A percentile compares a stretch with the other conserved stretches of the same genome.
Conservation (phyloP, 805 yeast species). For the Cyberlindnera bimundalis region DNA sequence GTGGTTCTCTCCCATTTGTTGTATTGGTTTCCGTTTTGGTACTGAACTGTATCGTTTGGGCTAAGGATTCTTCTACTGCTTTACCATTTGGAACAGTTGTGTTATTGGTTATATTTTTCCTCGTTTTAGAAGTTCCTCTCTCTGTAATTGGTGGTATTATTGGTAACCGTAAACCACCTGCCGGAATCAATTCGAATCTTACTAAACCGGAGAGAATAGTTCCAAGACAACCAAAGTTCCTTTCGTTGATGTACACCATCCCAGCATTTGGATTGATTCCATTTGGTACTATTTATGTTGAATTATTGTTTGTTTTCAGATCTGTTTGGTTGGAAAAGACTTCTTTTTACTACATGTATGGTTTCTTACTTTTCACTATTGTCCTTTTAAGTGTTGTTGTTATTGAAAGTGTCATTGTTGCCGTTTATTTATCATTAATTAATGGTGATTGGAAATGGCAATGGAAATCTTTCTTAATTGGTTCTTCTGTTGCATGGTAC, state of each 20-base stretch:
- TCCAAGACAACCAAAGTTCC: slow-evolving; percentile 36
- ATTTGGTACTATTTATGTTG: slow-evolving; percentile 77
- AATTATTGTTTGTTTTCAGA: slow-evolving; percentile 66
- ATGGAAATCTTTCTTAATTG: slow-evolving; percentile 74
- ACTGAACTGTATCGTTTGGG: slow-evolving; percentile 71
- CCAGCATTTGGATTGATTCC: slow-evolving; percentile 69
- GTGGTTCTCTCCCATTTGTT: slow-evolving; percentile 44
- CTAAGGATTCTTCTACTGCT: slow-evolving; percentile 68
- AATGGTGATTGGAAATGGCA: slow-evolving; percentile 68
- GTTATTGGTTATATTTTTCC: slow-evolving; percentile 53
- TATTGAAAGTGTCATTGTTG: slow-evolving; percentile 67
- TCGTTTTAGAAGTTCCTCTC: slow-evolving; percentile 69
- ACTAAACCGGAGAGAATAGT: slow-evolving; percentile 23
- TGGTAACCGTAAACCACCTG: slow-evolving; percentile 36
- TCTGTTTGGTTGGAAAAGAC: slow-evolving; percentile 79
- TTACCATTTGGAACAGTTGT: slow-evolving; percentile 76
- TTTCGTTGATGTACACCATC: slow-evolving; percentile 27
- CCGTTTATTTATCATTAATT: slow-evolving; percentile 59
- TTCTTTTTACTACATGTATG: slow-evolving; percentile 75
- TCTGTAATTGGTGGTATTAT: slow-evolving; percentile 68
- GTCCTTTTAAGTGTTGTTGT: slow-evolving; percentile 58
- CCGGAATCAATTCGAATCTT: slow-evolving; percentile 16
- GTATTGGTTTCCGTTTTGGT: slow-evolving; percentile 49
- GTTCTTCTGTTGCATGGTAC: slow-evolving; percentile 70
- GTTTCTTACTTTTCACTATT: slow-evolving; percentile 65